A percentile compares a stretch with the other conserved stretches of the same genome.
Evolutionary conservation across 129 eudicot genomes (phyloP).

Genomic region (Saposhnikovia divaricata): DNA sequence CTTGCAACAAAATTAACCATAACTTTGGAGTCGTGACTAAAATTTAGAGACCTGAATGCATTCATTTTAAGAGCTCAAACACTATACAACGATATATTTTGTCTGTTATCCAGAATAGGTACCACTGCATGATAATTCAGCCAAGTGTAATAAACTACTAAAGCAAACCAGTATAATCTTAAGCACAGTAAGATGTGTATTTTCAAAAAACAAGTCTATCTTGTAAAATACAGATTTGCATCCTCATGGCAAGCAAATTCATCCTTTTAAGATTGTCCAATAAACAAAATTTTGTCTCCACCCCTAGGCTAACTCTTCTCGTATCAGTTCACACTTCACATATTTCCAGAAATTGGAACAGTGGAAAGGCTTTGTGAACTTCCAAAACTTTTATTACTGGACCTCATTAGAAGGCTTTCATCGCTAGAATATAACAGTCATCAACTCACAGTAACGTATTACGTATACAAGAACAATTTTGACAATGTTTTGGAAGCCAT

Average conservation of each 20-base stretch:
- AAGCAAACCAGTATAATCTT: neutral
- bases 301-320: neutral
- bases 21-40: neutral
- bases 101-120: neutral
- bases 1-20: neutral
- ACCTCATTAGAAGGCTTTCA: neutral
- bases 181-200: neutral
- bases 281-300: neutral
- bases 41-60: neutral
- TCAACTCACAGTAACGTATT: neutral
- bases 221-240: neutral
- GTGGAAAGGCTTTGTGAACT: neutral
- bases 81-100: neutral
- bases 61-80: neutral
- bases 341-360: neutral
- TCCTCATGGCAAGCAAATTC: neutral
- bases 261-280: neutral
- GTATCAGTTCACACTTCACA: neutral
- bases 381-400: neutral
- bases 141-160: neutral
- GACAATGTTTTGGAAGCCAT: neutral
- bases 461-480: neutral
- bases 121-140: neutral
- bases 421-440: neutral
- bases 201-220: neutral